Conservation (phyloP, 441 rosid genomes). For the Mallotus japonicus region DNA sequence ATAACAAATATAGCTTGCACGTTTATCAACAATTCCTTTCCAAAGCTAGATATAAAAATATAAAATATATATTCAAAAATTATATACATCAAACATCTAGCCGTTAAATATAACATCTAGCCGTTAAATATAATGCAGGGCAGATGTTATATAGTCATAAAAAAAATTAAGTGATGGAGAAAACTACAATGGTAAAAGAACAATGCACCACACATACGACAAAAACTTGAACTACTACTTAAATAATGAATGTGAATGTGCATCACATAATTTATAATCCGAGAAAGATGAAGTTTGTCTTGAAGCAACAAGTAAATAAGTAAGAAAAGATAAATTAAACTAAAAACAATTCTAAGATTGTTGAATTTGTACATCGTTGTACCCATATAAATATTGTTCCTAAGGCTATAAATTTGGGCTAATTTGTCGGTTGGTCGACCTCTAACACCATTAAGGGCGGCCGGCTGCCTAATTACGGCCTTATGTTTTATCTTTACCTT, state of each 20-base stretch:
- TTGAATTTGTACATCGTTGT: not conserved
- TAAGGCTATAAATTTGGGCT: not conserved
- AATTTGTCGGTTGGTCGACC: not conserved
- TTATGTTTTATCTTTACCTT: too few species aligned
- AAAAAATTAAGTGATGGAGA: too few species aligned
- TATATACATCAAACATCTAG: too few species aligned
- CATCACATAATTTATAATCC: not conserved
- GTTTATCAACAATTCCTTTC: too few species aligned
- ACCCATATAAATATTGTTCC: not conserved
- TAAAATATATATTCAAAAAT: too few species aligned
- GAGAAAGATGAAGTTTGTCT: slow-evolving; percentile 5
- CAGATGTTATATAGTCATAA: too few species aligned
- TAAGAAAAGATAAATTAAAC: not conserved
- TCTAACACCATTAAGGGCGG: not conserved
- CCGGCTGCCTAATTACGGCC: slow-evolving; percentile 2
- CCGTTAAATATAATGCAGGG: too few species aligned
- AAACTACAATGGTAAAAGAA: too few species aligned
- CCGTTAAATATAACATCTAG: too few species aligned
- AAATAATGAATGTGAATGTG: too few species aligned
- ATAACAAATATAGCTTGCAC: not conserved
- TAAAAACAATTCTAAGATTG: slow-evolving; percentile 5
- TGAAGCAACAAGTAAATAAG: not conserved
- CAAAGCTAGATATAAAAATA: too few species aligned
- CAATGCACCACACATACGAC: not conserved
- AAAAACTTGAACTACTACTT: not conserved